Evolutionary conservation across 2,329 filamentous ascomycete genomes (phyloP), one percentile per base, ranked within the genome.

Genomic region (Verticillium isaacii): DNA sequence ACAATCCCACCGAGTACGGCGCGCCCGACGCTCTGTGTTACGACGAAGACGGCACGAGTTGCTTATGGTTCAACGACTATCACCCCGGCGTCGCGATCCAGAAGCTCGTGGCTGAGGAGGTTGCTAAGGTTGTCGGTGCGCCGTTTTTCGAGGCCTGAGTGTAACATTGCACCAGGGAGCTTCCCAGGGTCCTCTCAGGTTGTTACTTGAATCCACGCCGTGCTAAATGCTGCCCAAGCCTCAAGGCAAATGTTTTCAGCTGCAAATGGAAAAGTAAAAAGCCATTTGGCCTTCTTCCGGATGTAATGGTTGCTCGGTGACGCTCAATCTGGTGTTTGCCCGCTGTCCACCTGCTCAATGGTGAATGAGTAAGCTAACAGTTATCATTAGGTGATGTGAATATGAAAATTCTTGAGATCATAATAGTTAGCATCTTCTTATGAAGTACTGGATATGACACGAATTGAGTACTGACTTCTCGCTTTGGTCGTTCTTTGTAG

Each of bases 31-130:
- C 77, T 1, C 75, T 71, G 1, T 82, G 79, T 67, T 76, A 68
- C 32, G 77, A 79, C 41, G 66, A 60, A 0, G 70, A 82, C 55
- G 80, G 80, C 5, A 71, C 68, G 15, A 78, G 73, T 12, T 82
- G 80, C 61, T 60, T 82, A 37, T 81, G 80, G 78, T 78, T 74
- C 61, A 76, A 80, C 58, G 67, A 77, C 36, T 80, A 79, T 39
- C 77, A 80, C 37, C 77, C 77, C 0, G 77, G 71, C 0, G 65
- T 77, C 6, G 72, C 71, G 9, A 79, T 79, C 9, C 75, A 80
- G 60, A 67, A 67, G 59, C 68, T 80, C 6, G 76, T 79, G 1
- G 77, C 73, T 0, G 63, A 69, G n/a, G 71, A 74, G 2, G 76
- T 79, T 17, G 75, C 69, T 2, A 67, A 66, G 25, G 50, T 64